phyloP scores from a whole-genome alignment of 345 rosid species.

The Gossypium arboreum region DNA sequence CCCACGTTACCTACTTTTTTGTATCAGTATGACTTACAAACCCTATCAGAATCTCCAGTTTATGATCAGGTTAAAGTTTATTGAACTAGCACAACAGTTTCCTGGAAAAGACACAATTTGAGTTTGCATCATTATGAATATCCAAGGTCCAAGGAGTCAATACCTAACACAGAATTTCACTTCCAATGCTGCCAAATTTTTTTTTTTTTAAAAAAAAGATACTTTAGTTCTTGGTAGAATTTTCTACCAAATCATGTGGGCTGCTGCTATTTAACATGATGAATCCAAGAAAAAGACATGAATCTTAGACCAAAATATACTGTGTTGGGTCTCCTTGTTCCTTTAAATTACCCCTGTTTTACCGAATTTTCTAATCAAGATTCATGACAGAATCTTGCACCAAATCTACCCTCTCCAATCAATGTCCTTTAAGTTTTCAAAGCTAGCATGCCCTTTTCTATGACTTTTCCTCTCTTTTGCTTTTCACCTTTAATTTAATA shows the following conservation, averaged over 20 bases:
- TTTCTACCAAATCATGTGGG: background rate
- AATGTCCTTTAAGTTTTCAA: background rate
- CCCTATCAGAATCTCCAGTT: too few relatives aligned
- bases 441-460: background rate
- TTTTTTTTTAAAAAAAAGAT: background rate
- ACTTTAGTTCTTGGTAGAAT: background rate
- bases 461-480: background rate
- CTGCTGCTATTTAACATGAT: background rate
- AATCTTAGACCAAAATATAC: background rate
- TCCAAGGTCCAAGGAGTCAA: constrained; percentile 1
- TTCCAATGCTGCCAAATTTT: background rate
- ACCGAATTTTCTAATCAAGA: background rate
- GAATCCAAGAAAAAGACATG: background rate
- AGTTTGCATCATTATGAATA: background rate
- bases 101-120: background rate
- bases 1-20: too few relatives aligned
- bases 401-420: background rate
- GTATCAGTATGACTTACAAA: too few relatives aligned
- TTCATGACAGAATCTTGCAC: constrained; percentile 3
- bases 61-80: too few relatives aligned
- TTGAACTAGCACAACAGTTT: too few relatives aligned
- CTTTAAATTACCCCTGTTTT: background rate
- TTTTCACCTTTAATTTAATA: background rate
- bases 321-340: background rate
- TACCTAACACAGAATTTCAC: background rate